Conservation (phyloP, 2,329 filamentous ascomycete genomes). For the Pseudogymnoascus sp. region DNA sequence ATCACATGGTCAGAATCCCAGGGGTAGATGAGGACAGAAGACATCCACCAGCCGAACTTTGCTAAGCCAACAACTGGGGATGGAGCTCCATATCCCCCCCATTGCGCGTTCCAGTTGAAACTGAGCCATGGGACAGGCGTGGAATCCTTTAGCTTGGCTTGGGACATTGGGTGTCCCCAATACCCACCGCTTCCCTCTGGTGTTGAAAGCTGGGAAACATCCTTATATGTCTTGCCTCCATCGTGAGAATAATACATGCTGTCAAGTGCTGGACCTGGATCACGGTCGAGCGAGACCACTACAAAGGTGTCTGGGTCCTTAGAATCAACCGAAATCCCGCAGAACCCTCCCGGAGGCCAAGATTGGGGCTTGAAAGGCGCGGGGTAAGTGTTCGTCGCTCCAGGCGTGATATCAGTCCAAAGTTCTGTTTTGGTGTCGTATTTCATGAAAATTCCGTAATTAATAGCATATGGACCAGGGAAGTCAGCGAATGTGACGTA, state of each 20-base stretch:
- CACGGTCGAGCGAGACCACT: slow-evolving; percentile 14
- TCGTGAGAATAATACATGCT: slow-evolving; percentile 15
- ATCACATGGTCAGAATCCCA: not conserved
- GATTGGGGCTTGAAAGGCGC: slow-evolving; percentile 13
- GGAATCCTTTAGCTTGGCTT: slow-evolving; percentile 11
- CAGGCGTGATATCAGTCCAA: slow-evolving; percentile 3
- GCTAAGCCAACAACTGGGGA: slow-evolving; percentile 15
- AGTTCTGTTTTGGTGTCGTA: not conserved
- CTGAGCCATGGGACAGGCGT: slow-evolving; percentile 16
- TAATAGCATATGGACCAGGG: not conserved
- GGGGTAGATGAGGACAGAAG: not conserved
- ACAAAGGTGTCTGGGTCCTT: slow-evolving; percentile 15
- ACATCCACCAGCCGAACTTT: slow-evolving; percentile 6
- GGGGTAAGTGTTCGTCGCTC: slow-evolving; percentile 11
- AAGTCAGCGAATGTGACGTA: not conserved
- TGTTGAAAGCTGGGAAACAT: slow-evolving; percentile 13
- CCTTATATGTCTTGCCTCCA: slow-evolving; percentile 13
- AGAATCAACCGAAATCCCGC: slow-evolving; percentile 12
- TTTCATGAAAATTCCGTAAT: not conserved
- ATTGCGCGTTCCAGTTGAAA: slow-evolving; percentile 12
- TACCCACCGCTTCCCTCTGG: slow-evolving; percentile 10
- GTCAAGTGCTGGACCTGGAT: slow-evolving; percentile 15
- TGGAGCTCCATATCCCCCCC: slow-evolving; percentile 16
- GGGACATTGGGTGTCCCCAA: slow-evolving; percentile 18
- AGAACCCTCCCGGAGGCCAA: slow-evolving; percentile 14